Percentiles rank a stretch among this genome's conserved stretches.
Evolutionary conservation across 148 eudicot genomes (phyloP).

Genomic region (Cornus kousa): DNA sequence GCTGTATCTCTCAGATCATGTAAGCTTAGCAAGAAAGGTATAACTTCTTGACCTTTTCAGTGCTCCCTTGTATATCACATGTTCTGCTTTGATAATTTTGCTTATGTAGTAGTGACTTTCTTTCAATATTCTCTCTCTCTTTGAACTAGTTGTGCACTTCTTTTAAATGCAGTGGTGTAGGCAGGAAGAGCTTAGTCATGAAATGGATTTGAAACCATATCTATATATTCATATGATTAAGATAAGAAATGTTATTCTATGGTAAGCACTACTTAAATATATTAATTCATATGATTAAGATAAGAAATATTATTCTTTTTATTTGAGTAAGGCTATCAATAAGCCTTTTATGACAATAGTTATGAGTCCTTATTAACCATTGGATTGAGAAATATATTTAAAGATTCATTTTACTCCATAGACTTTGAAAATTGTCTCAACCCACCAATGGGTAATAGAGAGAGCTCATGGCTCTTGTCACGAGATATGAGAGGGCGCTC

Average conservation of each 20-base stretch:
- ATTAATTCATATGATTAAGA: neutral
- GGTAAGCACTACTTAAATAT: too few species aligned
- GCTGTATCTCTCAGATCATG: neutral
- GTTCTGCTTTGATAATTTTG: neutral
- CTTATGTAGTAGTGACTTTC: neutral
- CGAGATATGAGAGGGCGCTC: neutral
- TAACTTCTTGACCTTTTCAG: neutral
- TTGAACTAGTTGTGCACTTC: conserved; percentile 1
- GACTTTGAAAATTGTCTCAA: neutral
- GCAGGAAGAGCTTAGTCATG: neutral
- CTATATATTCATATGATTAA: neutral
- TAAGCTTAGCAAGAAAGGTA: neutral
- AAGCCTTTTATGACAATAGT: neutral
- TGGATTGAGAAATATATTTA: neutral
- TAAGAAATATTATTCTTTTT: neutral
- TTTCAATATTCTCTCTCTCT: neutral
- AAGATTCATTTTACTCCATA: neutral
- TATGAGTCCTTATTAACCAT: neutral
- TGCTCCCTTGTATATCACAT: neutral
- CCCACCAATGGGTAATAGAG: neutral
- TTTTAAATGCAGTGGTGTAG: conserved; percentile 8
- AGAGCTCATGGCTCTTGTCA: neutral
- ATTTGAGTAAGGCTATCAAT: too few species aligned
- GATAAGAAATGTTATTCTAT: neutral
- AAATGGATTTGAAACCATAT: neutral